Conservation (phyloP, 2,329 filamentous ascomycete genomes). For the Epichloe hybrida region DNA sequence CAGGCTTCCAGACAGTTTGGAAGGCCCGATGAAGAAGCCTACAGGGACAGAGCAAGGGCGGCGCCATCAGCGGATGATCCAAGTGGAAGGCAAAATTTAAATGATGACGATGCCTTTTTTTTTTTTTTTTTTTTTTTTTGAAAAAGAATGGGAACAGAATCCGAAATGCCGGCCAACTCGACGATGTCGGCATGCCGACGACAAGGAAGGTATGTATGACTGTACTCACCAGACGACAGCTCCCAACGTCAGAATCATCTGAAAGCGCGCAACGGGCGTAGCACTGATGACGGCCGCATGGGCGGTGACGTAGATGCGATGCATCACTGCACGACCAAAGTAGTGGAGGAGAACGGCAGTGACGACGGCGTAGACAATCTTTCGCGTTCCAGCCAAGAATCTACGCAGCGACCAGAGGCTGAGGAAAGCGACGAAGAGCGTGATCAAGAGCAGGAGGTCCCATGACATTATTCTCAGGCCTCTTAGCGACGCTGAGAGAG, state of each 20-base stretch:
- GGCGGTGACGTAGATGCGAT: constrained; percentile 16
- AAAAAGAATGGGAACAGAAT: too few relatives aligned
- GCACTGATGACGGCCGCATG: constrained; percentile 29
- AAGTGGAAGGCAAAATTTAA: background rate
- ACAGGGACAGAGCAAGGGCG: background rate
- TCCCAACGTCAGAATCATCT: constrained; percentile 40
- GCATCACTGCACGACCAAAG: constrained; percentile 18
- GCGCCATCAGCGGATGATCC: background rate
- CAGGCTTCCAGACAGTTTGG: constrained; percentile 80
- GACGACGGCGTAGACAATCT: constrained; percentile 18
- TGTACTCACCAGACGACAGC: constrained; percentile 39
- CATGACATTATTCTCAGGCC: constrained; percentile 30
- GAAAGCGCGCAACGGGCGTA: constrained; percentile 34
- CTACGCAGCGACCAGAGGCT: constrained; percentile 25
- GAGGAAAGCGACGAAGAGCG: constrained; percentile 25
- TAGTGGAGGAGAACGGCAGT: constrained; percentile 20
- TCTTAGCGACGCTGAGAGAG: constrained; percentile 3
- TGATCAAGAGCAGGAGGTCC: constrained; percentile 27
- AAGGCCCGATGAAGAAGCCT: constrained; percentile 79
- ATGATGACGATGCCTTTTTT: too few relatives aligned
- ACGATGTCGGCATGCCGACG: background rate
- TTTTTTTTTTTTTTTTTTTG: too few relatives aligned
- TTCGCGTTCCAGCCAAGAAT: constrained; percentile 18
- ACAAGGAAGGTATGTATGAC: background rate
- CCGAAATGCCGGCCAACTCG: too few relatives aligned